Evolutionary conservation across 208 protist genomes (phyloP).

Genomic region (Acanthamoeba triangularis): DNA sequence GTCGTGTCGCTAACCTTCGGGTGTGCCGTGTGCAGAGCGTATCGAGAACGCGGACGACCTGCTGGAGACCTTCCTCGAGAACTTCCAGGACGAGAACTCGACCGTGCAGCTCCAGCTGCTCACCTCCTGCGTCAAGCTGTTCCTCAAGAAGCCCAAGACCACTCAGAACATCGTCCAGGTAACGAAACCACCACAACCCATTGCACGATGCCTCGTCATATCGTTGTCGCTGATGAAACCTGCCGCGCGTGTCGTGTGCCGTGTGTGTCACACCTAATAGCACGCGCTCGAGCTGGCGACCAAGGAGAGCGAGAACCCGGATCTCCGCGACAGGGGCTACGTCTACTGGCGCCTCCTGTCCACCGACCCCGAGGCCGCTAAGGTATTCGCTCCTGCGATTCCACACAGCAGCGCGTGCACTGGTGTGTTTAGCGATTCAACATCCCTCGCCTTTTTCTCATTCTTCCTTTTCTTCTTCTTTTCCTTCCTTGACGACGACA

Average conservation of each 20-base stretch:
- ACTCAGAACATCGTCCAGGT: slow-evolving; percentile 94
- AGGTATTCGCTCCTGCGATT: slow-evolving; percentile 83
- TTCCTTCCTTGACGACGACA: slow-evolving; percentile 2
- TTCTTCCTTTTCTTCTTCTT: background rate
- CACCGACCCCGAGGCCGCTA: slow-evolving; percentile 97
- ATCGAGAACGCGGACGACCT: slow-evolving; percentile 97
- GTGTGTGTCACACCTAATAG: background rate
- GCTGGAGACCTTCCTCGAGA: slow-evolving; percentile 97
- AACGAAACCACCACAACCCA: background rate
- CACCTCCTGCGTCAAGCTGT: slow-evolving; percentile 98
- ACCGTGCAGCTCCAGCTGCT: slow-evolving; percentile 96
- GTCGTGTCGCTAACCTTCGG: background rate
- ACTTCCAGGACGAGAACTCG: slow-evolving; percentile 95
- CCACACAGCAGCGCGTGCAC: background rate
- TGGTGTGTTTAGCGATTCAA: background rate
- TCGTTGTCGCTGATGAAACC: background rate
- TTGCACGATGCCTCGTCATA: background rate
- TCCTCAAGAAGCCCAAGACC: slow-evolving; percentile 94
- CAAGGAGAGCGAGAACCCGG: slow-evolving; percentile 96
- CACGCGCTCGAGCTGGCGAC: slow-evolving; percentile 93
- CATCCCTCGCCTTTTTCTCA: slow-evolving; percentile 32
- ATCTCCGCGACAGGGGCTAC: slow-evolving; percentile 99
- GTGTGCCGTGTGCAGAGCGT: slow-evolving; percentile 86
- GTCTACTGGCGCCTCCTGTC: slow-evolving; percentile 99
- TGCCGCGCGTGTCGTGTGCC: background rate